Percentiles rank a stretch among this genome's conserved stretches.
Conservation (phyloP, 352 stramenopile genomes). For the Phytophthora agathidicida region DNA sequence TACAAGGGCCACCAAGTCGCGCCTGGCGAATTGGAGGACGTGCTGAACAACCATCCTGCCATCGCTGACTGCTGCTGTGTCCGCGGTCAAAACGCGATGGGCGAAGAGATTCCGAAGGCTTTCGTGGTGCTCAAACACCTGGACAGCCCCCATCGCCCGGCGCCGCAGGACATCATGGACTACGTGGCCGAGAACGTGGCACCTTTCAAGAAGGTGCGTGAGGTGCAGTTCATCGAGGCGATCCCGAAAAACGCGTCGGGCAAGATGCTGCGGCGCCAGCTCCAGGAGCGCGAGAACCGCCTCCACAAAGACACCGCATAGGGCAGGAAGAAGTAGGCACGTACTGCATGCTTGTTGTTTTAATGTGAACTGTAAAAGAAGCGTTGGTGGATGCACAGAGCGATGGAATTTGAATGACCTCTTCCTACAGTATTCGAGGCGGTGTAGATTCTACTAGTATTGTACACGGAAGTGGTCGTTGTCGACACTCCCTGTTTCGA, state of each 20-base stretch:
- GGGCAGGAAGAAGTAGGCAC: not conserved
- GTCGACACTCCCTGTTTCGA: too few relatives aligned
- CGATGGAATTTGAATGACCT: not conserved
- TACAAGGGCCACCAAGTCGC: constrained; percentile 93
- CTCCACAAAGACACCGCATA: constrained; percentile 21
- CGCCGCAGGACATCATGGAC: constrained; percentile 76
- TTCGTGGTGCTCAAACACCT: constrained; percentile 85
- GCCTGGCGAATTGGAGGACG: constrained; percentile 91
- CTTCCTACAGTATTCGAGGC: constrained; percentile 8
- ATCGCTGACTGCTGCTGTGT: constrained; percentile 84
- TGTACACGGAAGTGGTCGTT: too few relatives aligned
- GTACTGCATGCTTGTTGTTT: not conserved
- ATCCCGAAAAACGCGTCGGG: constrained; percentile 91
- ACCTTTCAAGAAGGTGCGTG: constrained; percentile 88
- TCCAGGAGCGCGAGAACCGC: constrained; percentile 54
- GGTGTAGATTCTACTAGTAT: too few relatives aligned
- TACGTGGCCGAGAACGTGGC: constrained; percentile 87
- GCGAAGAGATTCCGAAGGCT: constrained; percentile 90
- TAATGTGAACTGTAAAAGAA: constrained; percentile 18
- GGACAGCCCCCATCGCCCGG: constrained; percentile 34
- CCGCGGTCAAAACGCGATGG: constrained; percentile 63
- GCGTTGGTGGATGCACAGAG: not conserved
- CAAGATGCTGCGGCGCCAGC: constrained; percentile 90
- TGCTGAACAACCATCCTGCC: constrained; percentile 82
- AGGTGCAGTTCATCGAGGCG: constrained; percentile 87